Evolutionary conservation across 306 rosid species (phyloP).

Genomic region (Fagus crenata): DNA sequence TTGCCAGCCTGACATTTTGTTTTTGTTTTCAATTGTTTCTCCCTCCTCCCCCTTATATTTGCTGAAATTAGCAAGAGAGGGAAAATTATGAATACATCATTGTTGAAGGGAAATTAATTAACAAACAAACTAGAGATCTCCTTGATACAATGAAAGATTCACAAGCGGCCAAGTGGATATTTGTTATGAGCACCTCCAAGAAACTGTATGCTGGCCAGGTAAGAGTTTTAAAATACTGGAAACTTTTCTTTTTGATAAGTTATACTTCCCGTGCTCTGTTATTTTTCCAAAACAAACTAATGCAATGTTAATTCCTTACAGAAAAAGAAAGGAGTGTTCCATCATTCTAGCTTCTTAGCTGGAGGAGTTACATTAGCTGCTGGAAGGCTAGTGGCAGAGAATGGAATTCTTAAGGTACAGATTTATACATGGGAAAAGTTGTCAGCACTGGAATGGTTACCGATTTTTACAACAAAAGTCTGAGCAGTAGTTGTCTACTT

Average conservation of each 20-base stretch:
- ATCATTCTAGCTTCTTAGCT: slow-evolving; percentile 92
- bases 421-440: not conserved
- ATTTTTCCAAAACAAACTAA: slow-evolving; percentile 13
- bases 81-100: slow-evolving; percentile 58
- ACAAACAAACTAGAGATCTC: slow-evolving; percentile 57
- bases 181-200: slow-evolving; percentile 88
- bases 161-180: slow-evolving; percentile 70
- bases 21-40: not conserved
- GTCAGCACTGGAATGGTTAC: not conserved
- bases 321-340: slow-evolving; percentile 87
- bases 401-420: slow-evolving; percentile 73
- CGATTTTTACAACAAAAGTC: not conserved
- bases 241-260: slow-evolving; percentile 5
- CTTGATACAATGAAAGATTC: slow-evolving; percentile 54
- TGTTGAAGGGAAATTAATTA: slow-evolving; percentile 56
- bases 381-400: slow-evolving; percentile 73
- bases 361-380: slow-evolving; percentile 91
- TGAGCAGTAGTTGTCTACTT: not conserved
- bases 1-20: slow-evolving; percentile 27
- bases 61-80: slow-evolving; percentile 70
- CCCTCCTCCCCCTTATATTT: not conserved
- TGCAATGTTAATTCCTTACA: slow-evolving; percentile 29
- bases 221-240: slow-evolving; percentile 33
- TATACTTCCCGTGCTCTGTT: not conserved
- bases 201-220: slow-evolving; percentile 87